Base-by-base conservation (phyloP, 2,329 filamentous ascomycete species). In the Colletotrichum trifolii region DNA sequence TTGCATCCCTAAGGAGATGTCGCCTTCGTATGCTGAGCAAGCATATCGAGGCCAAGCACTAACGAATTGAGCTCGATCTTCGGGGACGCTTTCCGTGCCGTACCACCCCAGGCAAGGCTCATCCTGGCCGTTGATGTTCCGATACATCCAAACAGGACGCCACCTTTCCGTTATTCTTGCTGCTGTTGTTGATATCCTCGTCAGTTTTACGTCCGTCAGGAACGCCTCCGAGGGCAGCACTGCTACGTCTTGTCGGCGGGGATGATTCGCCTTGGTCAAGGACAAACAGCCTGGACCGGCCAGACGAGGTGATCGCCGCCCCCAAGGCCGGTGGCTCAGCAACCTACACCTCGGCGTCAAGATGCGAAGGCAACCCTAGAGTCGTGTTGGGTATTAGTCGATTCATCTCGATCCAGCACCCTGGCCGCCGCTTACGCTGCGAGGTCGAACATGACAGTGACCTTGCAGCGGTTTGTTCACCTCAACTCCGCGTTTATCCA, bases 331-430 rank as follows among this genome's bases (percentile, higher is more conserved):
- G 50, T 53, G 39, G 58, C 46, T 25, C 42, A 65, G 39, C 45
- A 62, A 63, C 40, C 35, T 25, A 33, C 46, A 39, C 50, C 39
- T 54, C 39, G 50, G 38, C 35, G 42, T 50, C 17, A 50, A 64
- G 56, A 49, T 60, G 60, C 48, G 55, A 60, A 54, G 15, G 61
- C 50, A 49, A 61, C 57, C 56, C 45, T 43, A 54, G 50, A 13
- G 57, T 64, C 49, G 17, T 39, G 33, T 55, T n/a, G 9, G 34
- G 45, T 11, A 43, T 40, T 55, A 55, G 40, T 62, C 58, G 62
- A 47, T 61, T 62, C 62, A 65, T 52, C 57, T 62, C 62, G 62
- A 65, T 65, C 57, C 50, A 52, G 40, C 46, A 61, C 46, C 50
- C 45, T 52, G 62, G 15, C 50, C 40, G 38, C 45, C 49, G 62